Base-by-base conservation (phyloP, 1,139 yeast species). In the Wickerhamiella pararugosa region DNA sequence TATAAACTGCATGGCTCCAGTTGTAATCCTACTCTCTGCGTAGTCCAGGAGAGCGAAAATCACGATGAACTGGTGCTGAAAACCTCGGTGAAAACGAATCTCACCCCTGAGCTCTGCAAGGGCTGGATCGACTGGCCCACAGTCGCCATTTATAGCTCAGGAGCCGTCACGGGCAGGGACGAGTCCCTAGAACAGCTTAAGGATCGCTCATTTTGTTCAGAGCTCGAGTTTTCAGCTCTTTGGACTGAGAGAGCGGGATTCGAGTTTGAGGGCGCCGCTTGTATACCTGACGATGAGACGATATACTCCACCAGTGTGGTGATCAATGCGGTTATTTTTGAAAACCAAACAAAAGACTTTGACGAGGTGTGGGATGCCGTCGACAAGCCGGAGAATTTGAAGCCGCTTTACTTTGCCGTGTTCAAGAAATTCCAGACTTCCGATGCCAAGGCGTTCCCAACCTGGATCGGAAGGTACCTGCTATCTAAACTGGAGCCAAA, bases 21-120 rank as follows among this genome's bases (percentile, higher is more conserved):
- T 56, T 96, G 87, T 58, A 81, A 95, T 7, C 86, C 87, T 57
- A 72, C 92, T 1, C 76, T 81, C 8, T 58, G 84, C 51, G 51
- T 86, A 30, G 60, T 75, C 57, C 62, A 66, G 30, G 47, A 51
- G 5, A 47, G 41, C 3, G 57, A 54, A 32, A 44, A 43, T 4
- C 56, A 47, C 6, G 32, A 44, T 6, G 54, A 54, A 11, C 51
- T 54, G 46, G 56, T 58, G 66, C 65, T 34, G 47, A 62, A 26
- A 75, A 78, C n/a, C 4, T 38, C 48, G n/a, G 36, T 38, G 8
- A 38, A 38, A 21, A 25, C 36, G 3, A 38, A 33, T 21, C 26
- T 38, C 7, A 28, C 21, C 21, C 28, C 36, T 2, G 31, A 26
- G 2, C 47, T 37, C 40, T 46, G 45, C 7, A 35, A 48, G 8